Evolutionary conservation across 805 yeast species (phyloP), one percentile per base, ranked within the genome.

Genomic region (Spathaspora boniae): DNA sequence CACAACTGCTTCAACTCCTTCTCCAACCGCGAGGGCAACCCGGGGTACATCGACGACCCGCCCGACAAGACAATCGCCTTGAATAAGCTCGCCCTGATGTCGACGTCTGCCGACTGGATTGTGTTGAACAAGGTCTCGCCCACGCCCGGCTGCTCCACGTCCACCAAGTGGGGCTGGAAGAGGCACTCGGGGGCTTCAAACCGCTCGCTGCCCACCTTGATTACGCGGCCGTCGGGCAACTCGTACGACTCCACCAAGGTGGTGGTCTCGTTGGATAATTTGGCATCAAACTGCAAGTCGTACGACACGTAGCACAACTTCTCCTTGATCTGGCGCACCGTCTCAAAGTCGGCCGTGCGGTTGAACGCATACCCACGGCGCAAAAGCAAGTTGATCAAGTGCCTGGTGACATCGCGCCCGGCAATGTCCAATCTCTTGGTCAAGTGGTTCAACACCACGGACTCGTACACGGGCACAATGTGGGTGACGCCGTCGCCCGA

Each of bases 401-500:
- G 87, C 54, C 96, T 78, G n/a, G 98, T 93, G 31, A 93, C 97
- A 55, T 93, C 98, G 60, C 98, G 78, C 50, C 98, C 98, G 4
- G 98, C 98, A 42, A 93, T 95, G 60, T 93, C 96, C 50, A 93
- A 70, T 58, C 98, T 80, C 54, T 82, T 78, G 14, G 96, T 91
- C 51, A 87, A 72, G 61, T 93, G 98, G 60, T 86, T 91, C 56
- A 93, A 75, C n/a, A 93, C 98, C 28, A 86, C 95, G 4, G 94
- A 82, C 65, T 93, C 98, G 60, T 93, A 93, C 26, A 93, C 98
- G 16, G 98, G 98, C 28, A 93, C 97, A 61, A 93, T 83, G 58
- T 93, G 98, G 4, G 98, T 93, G 31, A 91, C 98, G 65, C 98
- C 98, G 59, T 89, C 98, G 54, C 98, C 98, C 4, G 96, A 87